phyloP scores from a whole-genome alignment of 1,284 basidiomycete genomes.

The Moesziomyces antarcticus region DNA sequence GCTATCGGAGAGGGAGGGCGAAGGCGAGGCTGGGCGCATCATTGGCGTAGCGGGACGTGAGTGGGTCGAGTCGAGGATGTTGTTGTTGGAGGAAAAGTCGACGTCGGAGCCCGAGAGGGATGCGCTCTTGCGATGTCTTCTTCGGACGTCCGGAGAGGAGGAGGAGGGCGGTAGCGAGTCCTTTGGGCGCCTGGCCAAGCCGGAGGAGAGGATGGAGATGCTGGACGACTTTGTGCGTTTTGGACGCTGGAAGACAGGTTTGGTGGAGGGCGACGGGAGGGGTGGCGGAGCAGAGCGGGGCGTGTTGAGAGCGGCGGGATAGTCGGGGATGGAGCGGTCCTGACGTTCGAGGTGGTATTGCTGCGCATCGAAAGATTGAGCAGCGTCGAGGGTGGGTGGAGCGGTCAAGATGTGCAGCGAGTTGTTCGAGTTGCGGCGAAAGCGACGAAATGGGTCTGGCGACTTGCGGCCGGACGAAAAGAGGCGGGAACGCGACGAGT shows the following conservation, averaged over 20 bases:
- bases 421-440: conserved; percentile 37
- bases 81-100: conserved; percentile 16
- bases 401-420: conserved; percentile 31
- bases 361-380: conserved; percentile 22
- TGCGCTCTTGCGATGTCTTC: conserved; percentile 35
- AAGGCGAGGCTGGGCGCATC: conserved; percentile 28
- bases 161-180: conserved; percentile 2
- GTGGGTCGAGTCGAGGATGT: conserved; percentile 4
- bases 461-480: conserved; percentile 48
- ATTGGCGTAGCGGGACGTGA: conserved; percentile 20
- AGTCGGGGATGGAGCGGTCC: conserved; percentile 10
- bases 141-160: conserved; percentile 1
- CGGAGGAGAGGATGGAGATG: conserved; percentile 44
- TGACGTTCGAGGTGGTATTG: conserved; percentile 3
- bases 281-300: conserved; percentile 31
- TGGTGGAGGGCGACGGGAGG: conserved; percentile 30
- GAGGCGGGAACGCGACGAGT: conserved; percentile 20
- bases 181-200: conserved; percentile 17
- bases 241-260: conserved; percentile 27
- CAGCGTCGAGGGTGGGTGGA: conserved; percentile 10
- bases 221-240: conserved; percentile 46
- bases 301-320: conserved; percentile 11
- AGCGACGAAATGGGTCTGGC: conserved; percentile 48
- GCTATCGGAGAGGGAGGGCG: conserved; percentile 27
- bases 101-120: conserved; percentile 34